Base-by-base conservation (phyloP, 2,329 filamentous ascomycete species). In the Xylariaceae sp. region DNA sequence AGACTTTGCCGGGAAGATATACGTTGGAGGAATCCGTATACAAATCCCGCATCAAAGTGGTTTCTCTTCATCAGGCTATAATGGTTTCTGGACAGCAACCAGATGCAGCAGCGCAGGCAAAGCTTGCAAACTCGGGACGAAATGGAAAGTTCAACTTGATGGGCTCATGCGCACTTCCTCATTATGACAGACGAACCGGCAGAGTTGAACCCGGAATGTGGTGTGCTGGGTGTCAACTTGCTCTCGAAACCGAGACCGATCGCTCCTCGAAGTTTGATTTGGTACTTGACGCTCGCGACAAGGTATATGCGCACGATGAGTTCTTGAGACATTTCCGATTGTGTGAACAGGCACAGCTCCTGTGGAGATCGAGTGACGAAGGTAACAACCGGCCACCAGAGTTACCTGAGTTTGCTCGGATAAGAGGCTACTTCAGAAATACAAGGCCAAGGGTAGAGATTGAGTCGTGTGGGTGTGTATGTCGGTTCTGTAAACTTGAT, bases 241-340 rank as follows among this genome's bases (percentile, higher is more conserved):
- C 53, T 36, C 24, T 50, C 37, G 51, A 38, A 19, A 38, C 56
- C 45, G 30, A 48, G 21, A 47, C 50, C 31, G 46, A 49, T 31
- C 38, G 36, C 31, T 41, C 26, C 23, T 31, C 15, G n/a, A 41
- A 26, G n/a, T 38, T 43, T 31, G 14, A 42, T 16, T 48, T 46
- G 47, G 47, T 41, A 21, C 46, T 39, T 31, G 42, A 53, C 29
- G 38, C 18, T 39, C 43, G 43, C 9, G 43, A 48, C 29, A 42
- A 37, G 36, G 38, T 44, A 17, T 63, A 59, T 53, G 37, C 56
- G 29, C 51, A 43, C 47, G 47, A 51, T 38, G 52, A 43, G 15
- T 61, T 61, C 48, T 37, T 63, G 38, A 41, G 54, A 34, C 56
- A 63, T 47, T 63, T 63, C 49, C 47, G 46, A 46, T 59, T 53